Evolutionary conservation across 2,329 filamentous ascomycete genomes (phyloP).

Genomic region (Dactylellina parvicollis): DNA sequence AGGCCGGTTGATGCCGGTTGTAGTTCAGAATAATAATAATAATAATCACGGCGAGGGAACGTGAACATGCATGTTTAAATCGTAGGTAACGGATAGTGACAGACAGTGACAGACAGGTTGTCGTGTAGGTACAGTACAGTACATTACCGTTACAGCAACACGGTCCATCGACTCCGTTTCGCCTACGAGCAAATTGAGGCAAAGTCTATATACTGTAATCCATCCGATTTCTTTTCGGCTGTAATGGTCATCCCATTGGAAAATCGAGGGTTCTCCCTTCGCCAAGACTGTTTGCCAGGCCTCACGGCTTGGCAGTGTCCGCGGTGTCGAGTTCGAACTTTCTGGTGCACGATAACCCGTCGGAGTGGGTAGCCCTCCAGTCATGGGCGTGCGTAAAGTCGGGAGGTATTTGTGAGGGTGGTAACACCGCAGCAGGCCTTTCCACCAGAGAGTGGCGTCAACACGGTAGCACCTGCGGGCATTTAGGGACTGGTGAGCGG

Average conservation of each 20-base stretch:
- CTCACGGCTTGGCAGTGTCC: conserved; percentile 29
- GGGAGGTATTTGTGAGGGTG: conserved; percentile 54
- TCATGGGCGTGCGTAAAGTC: conserved; percentile 52
- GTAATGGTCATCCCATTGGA: conserved; percentile 53
- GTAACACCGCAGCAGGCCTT: conserved; percentile 53
- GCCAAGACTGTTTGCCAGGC: conserved; percentile 52
- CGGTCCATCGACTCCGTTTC: no score
- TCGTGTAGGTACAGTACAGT: no score
- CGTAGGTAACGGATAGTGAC: no score
- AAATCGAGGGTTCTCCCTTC: conserved; percentile 53
- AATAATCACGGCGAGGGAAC: no score
- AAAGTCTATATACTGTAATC: conserved; percentile 15
- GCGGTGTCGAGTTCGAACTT: conserved; percentile 55
- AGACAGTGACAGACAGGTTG: no score
- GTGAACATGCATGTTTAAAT: no score
- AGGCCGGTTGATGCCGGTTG: no score
- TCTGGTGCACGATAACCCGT: conserved; percentile 53
- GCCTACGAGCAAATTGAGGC: background rate
- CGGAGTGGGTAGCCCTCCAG: conserved; percentile 50
- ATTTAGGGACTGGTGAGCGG: conserved; percentile 38
- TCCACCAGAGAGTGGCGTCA: conserved; percentile 55
- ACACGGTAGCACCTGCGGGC: conserved; percentile 53
- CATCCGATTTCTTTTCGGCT: conserved; percentile 15
- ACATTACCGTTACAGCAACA: no score
- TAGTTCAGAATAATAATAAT: no score